phyloP scores from a whole-genome alignment of 1,284 basidiomycete species.

The Flammula alnicola region DNA sequence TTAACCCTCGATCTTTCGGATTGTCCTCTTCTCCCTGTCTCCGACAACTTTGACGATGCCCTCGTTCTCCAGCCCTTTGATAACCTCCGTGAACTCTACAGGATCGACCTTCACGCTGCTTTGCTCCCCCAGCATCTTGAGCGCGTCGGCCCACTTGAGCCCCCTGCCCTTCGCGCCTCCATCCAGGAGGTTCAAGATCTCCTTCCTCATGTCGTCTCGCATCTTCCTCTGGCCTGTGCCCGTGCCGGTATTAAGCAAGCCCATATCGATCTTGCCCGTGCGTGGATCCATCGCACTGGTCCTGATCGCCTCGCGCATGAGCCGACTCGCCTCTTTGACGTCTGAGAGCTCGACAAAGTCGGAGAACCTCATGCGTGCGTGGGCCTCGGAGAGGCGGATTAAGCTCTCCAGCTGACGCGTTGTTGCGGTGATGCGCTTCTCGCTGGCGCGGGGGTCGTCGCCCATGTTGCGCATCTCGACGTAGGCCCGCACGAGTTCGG shows the following conservation, averaged over 20 bases:
- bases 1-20: constrained; percentile 65
- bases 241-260: constrained; percentile 93
- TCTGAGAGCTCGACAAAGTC: constrained; percentile 85
- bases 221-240: constrained; percentile 83
- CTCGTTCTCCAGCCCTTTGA: constrained; percentile 81
- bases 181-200: constrained; percentile 74
- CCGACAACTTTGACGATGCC: constrained; percentile 84
- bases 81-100: constrained; percentile 82
- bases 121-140: constrained; percentile 78
- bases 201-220: constrained; percentile 84
- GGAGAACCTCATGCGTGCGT: constrained; percentile 94
- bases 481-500: constrained; percentile 88
- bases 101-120: constrained; percentile 79
- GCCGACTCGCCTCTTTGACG: constrained; percentile 88
- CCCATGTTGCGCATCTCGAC: constrained; percentile 95
- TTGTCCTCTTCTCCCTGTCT: constrained; percentile 83
- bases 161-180: constrained; percentile 59
- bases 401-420: constrained; percentile 97
- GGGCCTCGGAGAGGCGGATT: constrained; percentile 97
- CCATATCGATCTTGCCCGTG: constrained; percentile 96
- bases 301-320: constrained; percentile 96
- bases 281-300: constrained; percentile 94
- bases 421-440: constrained; percentile 97
- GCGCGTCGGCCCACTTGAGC: constrained; percentile 79
- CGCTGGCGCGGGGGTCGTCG: constrained; percentile 83